Evolutionary conservation across 495 filamentous ascomycete genomes (phyloP), one percentile per base, ranked within the genome.

Genomic region (Pseudomonodictys pantanalensis): DNA sequence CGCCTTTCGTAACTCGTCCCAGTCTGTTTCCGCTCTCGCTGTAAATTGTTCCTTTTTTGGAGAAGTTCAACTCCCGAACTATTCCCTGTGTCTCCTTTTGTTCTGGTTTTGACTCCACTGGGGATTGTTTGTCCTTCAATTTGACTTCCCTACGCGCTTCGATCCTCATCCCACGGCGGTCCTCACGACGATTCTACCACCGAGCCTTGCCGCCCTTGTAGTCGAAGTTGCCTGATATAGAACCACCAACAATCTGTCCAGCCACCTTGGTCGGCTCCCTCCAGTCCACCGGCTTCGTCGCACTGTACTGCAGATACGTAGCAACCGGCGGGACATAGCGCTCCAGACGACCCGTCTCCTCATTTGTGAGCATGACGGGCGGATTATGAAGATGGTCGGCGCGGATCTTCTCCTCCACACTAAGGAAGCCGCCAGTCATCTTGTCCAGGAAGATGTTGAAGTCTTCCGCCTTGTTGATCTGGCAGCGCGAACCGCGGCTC

Each of bases 391-490:
- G 5, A 48, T 45, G 30, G 11, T 68, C 60, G 3, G 65, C 62
- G 12, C 62, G 61, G 12, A 43, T 51, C 43, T 54, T 49, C 26
- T 60, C 45, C 39, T 47, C 33, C 28, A 61, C 65, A 11, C 46
- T 25, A 7, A 75, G 44, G 60, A 82, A 71, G 0, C 82, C 82
- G 8, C 80, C 80, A 10, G 70, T 77, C 7, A 82, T 26, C 22
- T 78, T 71, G 29, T 79, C 73, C 5, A 84, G 60, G 6, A 77
- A 63, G 61, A 78, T 68, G 0, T 63, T 67, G 47, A 72, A 81
- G 1, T 66, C 48, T 1, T 62, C 49, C 11, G 57, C 64, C 0
- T 72, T 67, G 41, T 69, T 70, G 23, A 83, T 68, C 5, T 68
- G 55, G 69, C 82, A 85, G 17, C 71, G 72, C 9, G 59, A 60